Conservation (phyloP, 2,329 filamentous ascomycete genomes). For the Cryphonectria naterciae region DNA sequence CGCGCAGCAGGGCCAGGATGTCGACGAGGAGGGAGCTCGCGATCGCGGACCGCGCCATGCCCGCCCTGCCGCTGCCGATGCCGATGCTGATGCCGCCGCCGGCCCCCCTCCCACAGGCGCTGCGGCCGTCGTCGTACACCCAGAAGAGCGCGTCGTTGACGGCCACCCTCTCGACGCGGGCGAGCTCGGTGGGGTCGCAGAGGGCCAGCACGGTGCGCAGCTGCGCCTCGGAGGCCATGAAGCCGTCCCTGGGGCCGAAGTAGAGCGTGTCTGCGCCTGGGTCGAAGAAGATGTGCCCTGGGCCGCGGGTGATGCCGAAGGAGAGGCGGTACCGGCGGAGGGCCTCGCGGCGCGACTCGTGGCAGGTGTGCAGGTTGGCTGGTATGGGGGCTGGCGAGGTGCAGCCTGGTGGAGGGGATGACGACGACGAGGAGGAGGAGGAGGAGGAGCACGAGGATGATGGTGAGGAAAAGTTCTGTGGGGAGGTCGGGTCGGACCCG, state of each 20-base stretch:
- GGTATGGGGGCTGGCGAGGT: conserved; percentile 48
- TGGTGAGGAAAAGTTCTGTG: background rate
- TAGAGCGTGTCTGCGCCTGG: conserved; percentile 49
- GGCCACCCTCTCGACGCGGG: conserved; percentile 46
- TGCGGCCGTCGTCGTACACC: conserved; percentile 25
- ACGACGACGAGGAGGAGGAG: conserved; percentile 8
- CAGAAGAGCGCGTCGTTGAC: conserved; percentile 50
- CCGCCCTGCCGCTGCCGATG: background rate
- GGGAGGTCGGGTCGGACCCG: conserved; percentile 35
- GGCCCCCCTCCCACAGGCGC: background rate
- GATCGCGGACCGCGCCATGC: conserved; percentile 29
- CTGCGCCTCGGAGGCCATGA: conserved; percentile 50
- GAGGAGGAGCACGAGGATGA: conserved; percentile 17
- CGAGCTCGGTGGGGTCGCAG: conserved; percentile 46
- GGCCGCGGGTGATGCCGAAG: conserved; percentile 48
- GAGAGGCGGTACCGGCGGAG: conserved; percentile 45
- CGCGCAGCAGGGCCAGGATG: conserved; percentile 44
- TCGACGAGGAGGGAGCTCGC: conserved; percentile 46
- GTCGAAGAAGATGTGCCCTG: conserved; percentile 49
- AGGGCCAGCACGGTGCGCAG: conserved; percentile 50
- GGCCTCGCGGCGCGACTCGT: conserved; percentile 51
- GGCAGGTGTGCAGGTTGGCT: conserved; percentile 49
- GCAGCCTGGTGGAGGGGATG: conserved; percentile 40
- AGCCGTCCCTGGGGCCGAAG: conserved; percentile 50
- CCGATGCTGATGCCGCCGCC: background rate